Percentiles rank a stretch among this genome's conserved stretches.
phyloP scores from a whole-genome alignment of 805 yeast genomes.

The Pichia occidentalis region DNA sequence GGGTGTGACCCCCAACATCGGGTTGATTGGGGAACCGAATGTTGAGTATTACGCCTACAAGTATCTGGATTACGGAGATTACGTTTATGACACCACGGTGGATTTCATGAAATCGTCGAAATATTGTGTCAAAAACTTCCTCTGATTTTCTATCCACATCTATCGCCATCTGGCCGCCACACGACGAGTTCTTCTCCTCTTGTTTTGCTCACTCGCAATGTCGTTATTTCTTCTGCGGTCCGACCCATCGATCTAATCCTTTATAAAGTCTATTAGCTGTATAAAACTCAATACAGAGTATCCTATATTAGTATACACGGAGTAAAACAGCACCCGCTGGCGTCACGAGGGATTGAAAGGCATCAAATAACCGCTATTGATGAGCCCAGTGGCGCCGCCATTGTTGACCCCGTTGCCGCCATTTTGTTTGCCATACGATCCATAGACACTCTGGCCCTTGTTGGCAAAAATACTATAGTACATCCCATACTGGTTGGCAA shows the following conservation, averaged over 20 bases:
- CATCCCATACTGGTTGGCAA: constrained; percentile 31
- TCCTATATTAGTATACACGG: constrained; percentile 1
- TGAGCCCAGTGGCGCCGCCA: constrained; percentile 10
- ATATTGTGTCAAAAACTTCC: constrained; percentile 43
- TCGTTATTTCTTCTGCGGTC: not conserved
- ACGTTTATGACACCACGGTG: constrained; percentile 63
- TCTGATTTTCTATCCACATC: not conserved
- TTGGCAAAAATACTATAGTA: constrained; percentile 27
- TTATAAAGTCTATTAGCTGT: not conserved
- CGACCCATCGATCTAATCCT: not conserved
- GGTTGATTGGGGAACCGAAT: constrained; percentile 39
- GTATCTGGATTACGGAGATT: constrained; percentile 83
- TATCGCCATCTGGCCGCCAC: too few species aligned
- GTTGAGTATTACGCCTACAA: constrained; percentile 47
- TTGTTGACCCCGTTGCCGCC: constrained; percentile 1
- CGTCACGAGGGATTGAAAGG: constrained; percentile 30
- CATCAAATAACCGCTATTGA: constrained; percentile 22
- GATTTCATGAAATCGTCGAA: constrained; percentile 64
- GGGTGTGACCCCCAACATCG: constrained; percentile 56
- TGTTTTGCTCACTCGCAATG: not conserved
- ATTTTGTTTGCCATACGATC: constrained; percentile 7
- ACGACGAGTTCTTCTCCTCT: not conserved
- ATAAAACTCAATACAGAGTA: too few species aligned
- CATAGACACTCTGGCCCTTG: constrained; percentile 8
- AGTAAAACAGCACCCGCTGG: not conserved